Percentiles rank a stretch among this genome's conserved stretches.
phyloP scores from a whole-genome alignment of 306 rosid species.

The Abrus pulchellus region DNA sequence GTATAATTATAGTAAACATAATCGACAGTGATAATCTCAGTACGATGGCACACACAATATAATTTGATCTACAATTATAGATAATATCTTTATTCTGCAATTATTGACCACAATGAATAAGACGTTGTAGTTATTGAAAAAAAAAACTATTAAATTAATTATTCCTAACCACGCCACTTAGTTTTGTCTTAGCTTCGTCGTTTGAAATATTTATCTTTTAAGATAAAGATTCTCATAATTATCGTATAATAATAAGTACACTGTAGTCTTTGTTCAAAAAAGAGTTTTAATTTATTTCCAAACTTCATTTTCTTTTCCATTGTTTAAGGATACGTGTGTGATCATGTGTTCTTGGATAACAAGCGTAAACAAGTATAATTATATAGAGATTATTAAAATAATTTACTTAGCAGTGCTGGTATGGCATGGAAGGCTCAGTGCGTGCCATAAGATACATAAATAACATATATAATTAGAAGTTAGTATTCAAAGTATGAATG shows the following conservation, averaged over 20 bases:
- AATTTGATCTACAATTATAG: not conserved
- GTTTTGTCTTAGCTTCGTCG: conserved; percentile 7
- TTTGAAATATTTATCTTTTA: not conserved
- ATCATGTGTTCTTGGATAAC: not conserved
- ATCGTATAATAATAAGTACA: conserved; percentile 18
- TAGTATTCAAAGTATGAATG: conserved; percentile 44
- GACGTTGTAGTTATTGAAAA: not conserved
- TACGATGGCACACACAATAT: not conserved
- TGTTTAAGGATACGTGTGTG: conserved; percentile 13
- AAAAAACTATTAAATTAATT: conserved; percentile 9
- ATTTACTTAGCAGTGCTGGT: conserved; percentile 21
- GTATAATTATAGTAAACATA: not conserved
- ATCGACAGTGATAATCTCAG: not conserved
- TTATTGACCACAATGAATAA: not conserved
- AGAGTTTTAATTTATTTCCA: conserved; percentile 14
- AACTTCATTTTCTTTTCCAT: conserved; percentile 22
- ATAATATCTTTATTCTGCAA: not conserved
- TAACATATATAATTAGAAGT: not conserved
- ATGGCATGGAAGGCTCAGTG: conserved; percentile 16
- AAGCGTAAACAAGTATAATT: conserved; percentile 4
- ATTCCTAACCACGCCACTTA: conserved; percentile 40
- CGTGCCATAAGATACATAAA: not conserved
- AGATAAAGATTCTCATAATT: conserved; percentile 24
- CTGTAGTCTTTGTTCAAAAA: not conserved
- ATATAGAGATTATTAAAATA: conserved; percentile 22